Base-by-base conservation (phyloP, 2,329 filamentous ascomycete species). In the Aspergillus sojae region DNA sequence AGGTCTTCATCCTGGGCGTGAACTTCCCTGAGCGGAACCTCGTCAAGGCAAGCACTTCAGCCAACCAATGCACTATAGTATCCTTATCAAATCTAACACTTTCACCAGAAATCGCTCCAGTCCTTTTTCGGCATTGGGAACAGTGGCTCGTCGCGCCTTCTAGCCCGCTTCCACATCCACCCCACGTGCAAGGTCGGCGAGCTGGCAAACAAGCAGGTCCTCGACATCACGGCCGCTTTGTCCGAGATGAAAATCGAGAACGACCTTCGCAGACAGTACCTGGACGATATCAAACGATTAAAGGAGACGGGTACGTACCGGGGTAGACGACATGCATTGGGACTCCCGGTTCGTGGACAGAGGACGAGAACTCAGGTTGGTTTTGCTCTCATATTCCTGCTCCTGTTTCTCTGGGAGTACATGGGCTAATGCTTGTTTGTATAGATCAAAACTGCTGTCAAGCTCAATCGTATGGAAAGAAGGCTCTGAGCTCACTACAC, bases 161-260 rank as follows among this genome's bases (percentile, higher is more conserved):
- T 98, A 83, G 92, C 95, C 68, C 94, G 92, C 74, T 90, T 93
- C 82, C 89, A 90, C 71, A 96, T 99, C 75, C 92, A 97, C 81
- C 89, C 92, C 34, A 89, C 87, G 62, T 91, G 92, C 68, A 91
- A 89, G 74, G 84, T 98, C 70, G 91, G 91, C 76, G 85, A 88
- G 9, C 81, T 99, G 23, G 85, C 88, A 52, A 88, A 89, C 64
- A 89, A 91, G 76, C 94, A 93, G 65, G 82, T 97, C 70, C 89
- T 92, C 58, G 90, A 91, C 59, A 84, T 99, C 65, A 95, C 91
- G 26, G 91, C 91, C 57, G 92, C 96, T 74, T 84, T 99, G 46
- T 92, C 93, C 19, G 89, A 89, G 60, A 94, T 99, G 92, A 96
- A 91, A 64, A 92, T 98, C 72, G 95, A 97, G 79, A 96, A 91